These are phyloP conservation scores for Lactarius evosmus DNA, from an alignment of 768 basidiomycete genomes.

Conservation along the genomic window DNA sequence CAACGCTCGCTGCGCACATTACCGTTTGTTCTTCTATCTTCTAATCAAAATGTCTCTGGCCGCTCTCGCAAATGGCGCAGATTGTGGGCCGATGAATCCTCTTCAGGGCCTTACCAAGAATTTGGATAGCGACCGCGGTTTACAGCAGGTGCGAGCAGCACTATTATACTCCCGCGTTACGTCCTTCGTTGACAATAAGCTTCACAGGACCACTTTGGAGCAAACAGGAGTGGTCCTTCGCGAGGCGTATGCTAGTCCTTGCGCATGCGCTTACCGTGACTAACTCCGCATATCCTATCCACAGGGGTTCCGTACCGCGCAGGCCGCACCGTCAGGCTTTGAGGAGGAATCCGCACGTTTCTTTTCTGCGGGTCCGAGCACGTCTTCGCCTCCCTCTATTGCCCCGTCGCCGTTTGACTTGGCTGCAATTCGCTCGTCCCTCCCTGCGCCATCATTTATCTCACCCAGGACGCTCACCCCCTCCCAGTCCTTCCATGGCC, in stretches of 20 bases:
- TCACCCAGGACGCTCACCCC: conserved; percentile 19
- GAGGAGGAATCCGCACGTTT: conserved; percentile 70
- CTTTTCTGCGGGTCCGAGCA: conserved; percentile 43
- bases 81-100: conserved; percentile 85
- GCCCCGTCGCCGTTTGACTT: conserved; percentile 53
- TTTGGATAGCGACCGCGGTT: conserved; percentile 74
- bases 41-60: conserved; percentile 63
- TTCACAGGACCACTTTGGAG: conserved; percentile 65
- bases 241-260: conserved; percentile 47
- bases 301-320: conserved; percentile 23
- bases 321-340: conserved; percentile 38
- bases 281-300: neutral
- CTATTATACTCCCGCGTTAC: neutral
- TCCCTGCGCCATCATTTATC: conserved; percentile 37
- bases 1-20: neutral
- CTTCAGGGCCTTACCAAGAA: conserved; percentile 75
- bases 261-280: neutral
- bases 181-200: conserved; percentile 2
- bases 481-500: conserved; percentile 27
- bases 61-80: conserved; percentile 70
- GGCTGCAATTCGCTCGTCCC: conserved; percentile 47
- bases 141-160: conserved; percentile 61
- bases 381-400: conserved; percentile 38
- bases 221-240: conserved; percentile 58
- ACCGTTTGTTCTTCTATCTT: neutral